Evolutionary conservation across 2,329 filamentous ascomycete genomes (phyloP), one percentile per base, ranked within the genome.

Genomic region (Aspergillus piperis): DNA sequence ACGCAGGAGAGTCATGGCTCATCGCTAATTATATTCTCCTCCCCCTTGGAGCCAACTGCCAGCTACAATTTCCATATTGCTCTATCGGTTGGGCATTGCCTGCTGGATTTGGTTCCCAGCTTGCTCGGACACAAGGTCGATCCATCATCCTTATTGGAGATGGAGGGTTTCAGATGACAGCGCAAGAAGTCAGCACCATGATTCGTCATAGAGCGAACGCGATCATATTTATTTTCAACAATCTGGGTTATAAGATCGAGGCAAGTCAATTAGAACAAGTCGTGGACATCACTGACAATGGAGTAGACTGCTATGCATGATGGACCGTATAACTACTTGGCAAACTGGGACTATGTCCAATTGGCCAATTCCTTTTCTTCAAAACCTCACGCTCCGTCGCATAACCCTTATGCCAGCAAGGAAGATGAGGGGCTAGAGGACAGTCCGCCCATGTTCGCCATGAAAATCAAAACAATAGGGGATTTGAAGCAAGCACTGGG

Each of bases 171-270:
- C 91, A 96, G 74, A 82, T 96, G 60, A 94, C 91, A 0, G 89
- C 84, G 0, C 92, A 96, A 73, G 92, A 94, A 76, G 74, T 96
- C 64, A 89, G 86, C 72, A 95, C 91, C 3, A 93, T 96, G 82
- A 86, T 96, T 63, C 84, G 87, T n/a, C 86, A 89, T 57, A 81
- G 82, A 15, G 79, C 94, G 49, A 86, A 88, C 62, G 84, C 89
- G n/a, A 92, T 91, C 70, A 87, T 95, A 63, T 92, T 95, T 73
- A 80, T 93, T 60, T 88, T 95, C 65, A 90, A 89, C 81, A 94
- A 94, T 74, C 85, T 91, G 25, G 91, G 91, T 4, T 96, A 90
- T 77, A 93, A 90, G 6, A 92, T 94, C 71, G 91, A 96, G 78
- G 59, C 57, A 27, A 39, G 57, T 36, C 19, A 55, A 6, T 11